Base-by-base conservation (phyloP, 225 moss, liverwort and hornwort genomes). In the Pleurozium schreberi region DNA sequence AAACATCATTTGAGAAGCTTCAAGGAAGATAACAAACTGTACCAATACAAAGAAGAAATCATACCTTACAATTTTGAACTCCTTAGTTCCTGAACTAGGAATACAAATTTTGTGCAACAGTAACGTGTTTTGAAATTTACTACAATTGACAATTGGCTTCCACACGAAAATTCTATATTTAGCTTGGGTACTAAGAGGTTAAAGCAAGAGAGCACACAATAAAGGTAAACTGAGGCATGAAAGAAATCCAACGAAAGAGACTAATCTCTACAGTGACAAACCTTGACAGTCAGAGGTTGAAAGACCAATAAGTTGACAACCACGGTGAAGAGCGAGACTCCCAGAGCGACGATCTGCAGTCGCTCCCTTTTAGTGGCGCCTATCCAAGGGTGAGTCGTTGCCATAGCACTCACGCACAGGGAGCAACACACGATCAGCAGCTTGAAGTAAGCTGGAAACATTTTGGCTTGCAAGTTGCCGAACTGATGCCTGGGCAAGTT, bases 401-500 rank as follows among this genome's bases (percentile, higher is more conserved):
- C 92, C 88, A 98, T 87, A 43, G 95, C 94, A 82, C 89, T 93
- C 82, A 97, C 57, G 75, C 94, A 94, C 38, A 89, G 75, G 27
- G 96, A 94, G 80, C 91, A 88, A 27, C 94, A 91, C 70, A 91
- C 91, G 20, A 90, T 86, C 87, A 91, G 66, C 82, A 97, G 78
- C 93, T 92, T 93, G 86, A 98, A 98, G 87, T 95, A 98, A 26
- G 84, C 88, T 75, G 96, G 95, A 87, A 98, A 98, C 96, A 97
- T 86, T 73, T 96, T 92, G 30, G 91, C 93, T 91, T 98, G 96
- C 88, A 98, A 91, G 83, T 97, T 98, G 65, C 98, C 98, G 60
- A 98, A 98, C 66, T 98, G 97, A 57, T 98, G 98, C 91, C 97
- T 94, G 6, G 97, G 98, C 89, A 98, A 93, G 86, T 96, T 91